phyloP scores from a whole-genome alignment of 1,139 yeast genomes.

The Pichia sp. region DNA sequence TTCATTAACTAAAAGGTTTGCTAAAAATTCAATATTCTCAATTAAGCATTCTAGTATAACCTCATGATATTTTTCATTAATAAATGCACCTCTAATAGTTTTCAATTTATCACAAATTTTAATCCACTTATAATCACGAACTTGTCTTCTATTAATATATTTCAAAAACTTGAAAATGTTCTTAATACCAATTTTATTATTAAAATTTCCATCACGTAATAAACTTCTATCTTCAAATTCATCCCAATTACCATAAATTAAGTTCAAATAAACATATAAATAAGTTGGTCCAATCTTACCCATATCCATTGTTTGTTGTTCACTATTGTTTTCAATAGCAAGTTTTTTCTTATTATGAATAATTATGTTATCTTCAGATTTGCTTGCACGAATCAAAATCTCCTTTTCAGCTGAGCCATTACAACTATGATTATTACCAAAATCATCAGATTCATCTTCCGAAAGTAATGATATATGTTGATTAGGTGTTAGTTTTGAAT shows the following conservation, averaged over 20 bases:
- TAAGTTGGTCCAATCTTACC: slow-evolving; percentile 8
- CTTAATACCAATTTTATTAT: neutral
- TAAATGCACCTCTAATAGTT: slow-evolving; percentile 1
- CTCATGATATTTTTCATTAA: slow-evolving; percentile 2
- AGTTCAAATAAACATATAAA: slow-evolving; percentile 4
- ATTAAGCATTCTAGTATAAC: slow-evolving; percentile 1
- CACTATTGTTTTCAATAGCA: neutral
- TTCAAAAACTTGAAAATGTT: neutral
- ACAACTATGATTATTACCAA: neutral
- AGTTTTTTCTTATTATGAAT: neutral
- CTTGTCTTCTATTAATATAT: neutral
- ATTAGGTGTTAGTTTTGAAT: neutral
- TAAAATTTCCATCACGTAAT: neutral
- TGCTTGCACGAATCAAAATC: neutral
- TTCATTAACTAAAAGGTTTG: neutral
- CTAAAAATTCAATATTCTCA: slow-evolving; percentile 2
- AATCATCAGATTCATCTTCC: slow-evolving; percentile 3
- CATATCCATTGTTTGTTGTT: slow-evolving; percentile 1
- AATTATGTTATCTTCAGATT: neutral
- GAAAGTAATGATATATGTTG: slow-evolving; percentile 2
- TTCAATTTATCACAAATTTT: neutral
- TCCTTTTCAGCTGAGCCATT: neutral
- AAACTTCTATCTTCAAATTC: slow-evolving; percentile 6
- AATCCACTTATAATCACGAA: slow-evolving; percentile 1
- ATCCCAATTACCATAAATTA: slow-evolving; percentile 9